Percentiles rank a stretch among this genome's conserved stretches.
Evolutionary conservation across 129 eudicot genomes (phyloP).

Genomic region (Tanacetum coccineum): DNA sequence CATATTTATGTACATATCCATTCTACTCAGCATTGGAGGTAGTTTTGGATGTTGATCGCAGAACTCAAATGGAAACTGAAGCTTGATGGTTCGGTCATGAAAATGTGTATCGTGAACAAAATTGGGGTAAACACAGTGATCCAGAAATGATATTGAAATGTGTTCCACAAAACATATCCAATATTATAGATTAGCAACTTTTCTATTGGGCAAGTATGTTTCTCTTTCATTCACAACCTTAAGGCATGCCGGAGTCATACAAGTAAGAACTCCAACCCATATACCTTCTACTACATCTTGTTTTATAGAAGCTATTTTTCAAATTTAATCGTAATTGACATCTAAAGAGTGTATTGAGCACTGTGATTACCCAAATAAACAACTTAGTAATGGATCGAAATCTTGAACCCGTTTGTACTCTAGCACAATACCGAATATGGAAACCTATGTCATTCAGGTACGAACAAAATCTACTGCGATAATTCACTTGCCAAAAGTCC

Average conservation of each 20-base stretch:
- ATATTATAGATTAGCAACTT: constrained; percentile 59
- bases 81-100: constrained; percentile 81
- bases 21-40: constrained; percentile 53
- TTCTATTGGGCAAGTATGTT: constrained; percentile 70
- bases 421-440: constrained; percentile 97
- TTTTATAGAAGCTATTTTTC: not conserved
- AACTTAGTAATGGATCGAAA: constrained; percentile 82
- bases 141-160: constrained; percentile 79
- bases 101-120: constrained; percentile 91
- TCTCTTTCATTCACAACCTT: constrained; percentile 68
- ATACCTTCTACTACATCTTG: too few species aligned
- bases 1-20: not conserved
- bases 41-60: constrained; percentile 50
- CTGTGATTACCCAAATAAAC: constrained; percentile 68
- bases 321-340: constrained; percentile 2
- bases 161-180: constrained; percentile 56
- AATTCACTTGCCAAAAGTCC: constrained; percentile 1
- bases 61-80: constrained; percentile 45
- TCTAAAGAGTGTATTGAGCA: constrained; percentile 82
- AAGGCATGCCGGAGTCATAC: constrained; percentile 79
- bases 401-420: constrained; percentile 66
- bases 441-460: constrained; percentile 94
- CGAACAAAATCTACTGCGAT: not conserved
- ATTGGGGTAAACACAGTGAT: constrained; percentile 93
- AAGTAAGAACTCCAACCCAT: constrained; percentile 27